Base-by-base conservation (phyloP, 331 rosid genomes). In the Pyracantha coccinea region DNA sequence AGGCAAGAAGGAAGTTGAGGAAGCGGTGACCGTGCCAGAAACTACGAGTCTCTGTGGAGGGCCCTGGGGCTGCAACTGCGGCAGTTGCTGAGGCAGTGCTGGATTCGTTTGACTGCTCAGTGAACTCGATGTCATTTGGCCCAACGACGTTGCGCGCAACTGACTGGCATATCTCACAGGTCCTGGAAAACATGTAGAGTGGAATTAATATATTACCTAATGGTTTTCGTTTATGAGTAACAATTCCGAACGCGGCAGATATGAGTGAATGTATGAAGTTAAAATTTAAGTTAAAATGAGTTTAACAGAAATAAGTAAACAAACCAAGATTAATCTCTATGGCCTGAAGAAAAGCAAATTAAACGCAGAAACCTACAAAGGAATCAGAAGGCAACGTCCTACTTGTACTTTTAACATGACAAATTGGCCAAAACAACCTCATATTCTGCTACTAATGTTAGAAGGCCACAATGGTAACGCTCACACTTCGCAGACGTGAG, bases 11-110 rank as follows among this genome's bases (percentile, higher is more conserved):
- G 76, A 92, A 90, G 75, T 95, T 90, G 81, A 92, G 84, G 85
- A 95, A 86, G 69, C 96, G 93, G 75, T 85, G 96, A 72, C 97
- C 92, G 5, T 82, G 97, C 97, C 97, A 92, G 79, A 95, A 92
- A 77, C 92, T 83, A 63, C 63, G 93, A 10, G 89, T 59, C 77
- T 92, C 99, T 9, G 92, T 14, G 25, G 87, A n/a, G 1, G 93
- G 65, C 20, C 66, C 74, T 5, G 85, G 61, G 25, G 86, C 71
- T 21, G 88, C 75, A 69, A 81, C 78, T 16, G 88, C 79, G 28
- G 88, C 78, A 5, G 82, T 54, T 29, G 91, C 63, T 4, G 84
- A 68, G 16, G 85, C 82, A 38, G 74, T 82, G 78, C 79, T 80
- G 53, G 67, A 35, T 53, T 95, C 96, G 2, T 33, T 79, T 19